phyloP scores from a whole-genome alignment of 73 alveolate species.

The Blepharisma stoltei region DNA sequence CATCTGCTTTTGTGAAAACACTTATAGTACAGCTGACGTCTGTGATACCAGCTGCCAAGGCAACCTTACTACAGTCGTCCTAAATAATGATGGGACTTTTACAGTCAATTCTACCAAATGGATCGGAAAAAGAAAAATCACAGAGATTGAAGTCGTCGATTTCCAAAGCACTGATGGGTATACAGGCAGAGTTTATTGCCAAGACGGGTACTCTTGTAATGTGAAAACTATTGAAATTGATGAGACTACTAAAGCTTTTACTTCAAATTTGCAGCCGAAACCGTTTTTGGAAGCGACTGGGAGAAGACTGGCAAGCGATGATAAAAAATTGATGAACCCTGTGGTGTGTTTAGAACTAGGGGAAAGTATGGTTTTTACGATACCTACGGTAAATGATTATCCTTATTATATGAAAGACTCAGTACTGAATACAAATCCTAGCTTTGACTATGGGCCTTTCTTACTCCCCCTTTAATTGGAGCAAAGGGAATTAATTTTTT shows the following conservation, averaged over 20 bases:
- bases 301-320: not conserved
- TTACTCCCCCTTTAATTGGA: too few species aligned
- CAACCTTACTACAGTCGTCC: not conserved
- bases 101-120: not conserved
- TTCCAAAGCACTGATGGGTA: not conserved
- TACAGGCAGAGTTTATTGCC: not conserved
- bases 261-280: not conserved
- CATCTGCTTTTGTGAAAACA: not conserved
- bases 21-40: not conserved
- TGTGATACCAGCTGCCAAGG: not conserved
- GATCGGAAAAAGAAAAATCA: too few species aligned
- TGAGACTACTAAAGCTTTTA: not conserved
- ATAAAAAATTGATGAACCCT: constrained; percentile 39
- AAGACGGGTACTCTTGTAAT: not conserved
- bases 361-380: constrained; percentile 38
- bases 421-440: constrained; percentile 45
- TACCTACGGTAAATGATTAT: constrained; percentile 28
- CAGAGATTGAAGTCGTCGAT: not conserved
- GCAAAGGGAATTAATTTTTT: too few species aligned
- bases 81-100: not conserved
- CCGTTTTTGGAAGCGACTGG: not conserved
- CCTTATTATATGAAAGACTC: constrained; percentile 55
- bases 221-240: not conserved
- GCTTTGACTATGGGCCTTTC: constrained; percentile 62
- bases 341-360: constrained; percentile 54